Conservation (phyloP, 2,329 filamentous ascomycete genomes). For the Phyllosticta citriasiana region DNA sequence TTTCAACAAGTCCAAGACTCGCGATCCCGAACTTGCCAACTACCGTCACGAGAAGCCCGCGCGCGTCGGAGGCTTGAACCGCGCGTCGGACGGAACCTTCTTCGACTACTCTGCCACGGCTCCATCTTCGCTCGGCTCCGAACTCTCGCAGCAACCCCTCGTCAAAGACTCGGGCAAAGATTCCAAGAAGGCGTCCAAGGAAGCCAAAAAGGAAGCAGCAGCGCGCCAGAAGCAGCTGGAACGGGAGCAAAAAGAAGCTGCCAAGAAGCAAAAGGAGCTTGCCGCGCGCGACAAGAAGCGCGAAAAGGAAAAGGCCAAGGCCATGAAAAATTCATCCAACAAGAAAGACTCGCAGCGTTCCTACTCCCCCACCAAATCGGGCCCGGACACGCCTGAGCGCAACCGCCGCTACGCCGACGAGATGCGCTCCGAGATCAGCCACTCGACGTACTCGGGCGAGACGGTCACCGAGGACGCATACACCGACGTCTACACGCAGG, state of each 20-base stretch:
- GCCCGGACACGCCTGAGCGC: constrained; percentile 13
- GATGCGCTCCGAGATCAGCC: constrained; percentile 36
- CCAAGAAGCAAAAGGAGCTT: constrained; percentile 19
- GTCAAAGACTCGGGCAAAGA: constrained; percentile 30
- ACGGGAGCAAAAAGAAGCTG: constrained; percentile 19
- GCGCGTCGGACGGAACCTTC: constrained; percentile 63
- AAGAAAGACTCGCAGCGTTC: constrained; percentile 11
- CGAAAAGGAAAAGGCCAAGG: constrained; percentile 34
- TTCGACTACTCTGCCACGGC: constrained; percentile 70
- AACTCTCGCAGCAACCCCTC: constrained; percentile 35
- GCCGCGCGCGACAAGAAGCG: constrained; percentile 26
- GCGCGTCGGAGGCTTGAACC: constrained; percentile 81
- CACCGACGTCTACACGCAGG: constrained; percentile 15
- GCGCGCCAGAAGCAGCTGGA: constrained; percentile 28
- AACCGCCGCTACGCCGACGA: constrained; percentile 36
- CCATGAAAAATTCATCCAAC: constrained; percentile 27
- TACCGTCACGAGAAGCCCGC: constrained; percentile 84
- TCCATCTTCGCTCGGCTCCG: constrained; percentile 47
- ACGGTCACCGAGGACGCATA: constrained; percentile 19
- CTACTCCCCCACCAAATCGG: constrained; percentile 13
- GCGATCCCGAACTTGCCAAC: constrained; percentile 56
- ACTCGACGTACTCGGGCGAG: constrained; percentile 27
- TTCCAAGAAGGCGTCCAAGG: constrained; percentile 16
- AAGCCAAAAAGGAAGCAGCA: constrained; percentile 38
- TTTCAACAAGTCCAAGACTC: constrained; percentile 40